A percentile compares a stretch with the other conserved stretches of the same genome.
These are phyloP conservation scores for Populus alba DNA, from an alignment of 345 rosid genomes.

Conservation along the genomic window DNA sequence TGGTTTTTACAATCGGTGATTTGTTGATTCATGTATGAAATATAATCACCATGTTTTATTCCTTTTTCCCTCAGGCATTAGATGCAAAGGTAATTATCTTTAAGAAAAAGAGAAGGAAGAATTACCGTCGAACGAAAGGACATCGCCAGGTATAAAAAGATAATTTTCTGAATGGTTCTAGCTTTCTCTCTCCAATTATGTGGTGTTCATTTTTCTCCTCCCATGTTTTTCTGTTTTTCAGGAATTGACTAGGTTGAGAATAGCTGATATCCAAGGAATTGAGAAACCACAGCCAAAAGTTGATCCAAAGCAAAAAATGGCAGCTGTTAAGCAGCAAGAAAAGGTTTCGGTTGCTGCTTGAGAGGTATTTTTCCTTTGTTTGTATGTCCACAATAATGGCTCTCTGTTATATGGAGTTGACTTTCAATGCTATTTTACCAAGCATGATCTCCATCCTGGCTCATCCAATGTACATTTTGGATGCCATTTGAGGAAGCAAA, in stretches of 20 bases:
- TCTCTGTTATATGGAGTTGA: background rate
- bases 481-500: conserved; percentile 20
- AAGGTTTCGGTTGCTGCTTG: conserved; percentile 59
- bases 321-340: conserved; percentile 40
- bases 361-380: background rate
- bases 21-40: no score
- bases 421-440: background rate
- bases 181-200: background rate
- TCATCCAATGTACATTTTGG: conserved; percentile 27
- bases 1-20: no score
- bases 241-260: conserved; percentile 94
- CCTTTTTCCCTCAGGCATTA: conserved; percentile 57
- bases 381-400: no score
- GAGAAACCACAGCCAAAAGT: conserved; percentile 42
- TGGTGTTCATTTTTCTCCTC: background rate
- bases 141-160: conserved; percentile 70
- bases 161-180: background rate
- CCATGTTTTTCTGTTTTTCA: conserved; percentile 28
- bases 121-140: conserved; percentile 80
- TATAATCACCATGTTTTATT: background rate
- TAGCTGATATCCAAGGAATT: conserved; percentile 86
- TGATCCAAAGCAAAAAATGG: conserved; percentile 11
- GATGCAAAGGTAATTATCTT: conserved; percentile 93
- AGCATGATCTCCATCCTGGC: background rate
- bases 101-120: conserved; percentile 92